These are phyloP conservation scores for Rhododendron griersonianum DNA, from an alignment of 148 eudicot species.

Conservation along the genomic window DNA sequence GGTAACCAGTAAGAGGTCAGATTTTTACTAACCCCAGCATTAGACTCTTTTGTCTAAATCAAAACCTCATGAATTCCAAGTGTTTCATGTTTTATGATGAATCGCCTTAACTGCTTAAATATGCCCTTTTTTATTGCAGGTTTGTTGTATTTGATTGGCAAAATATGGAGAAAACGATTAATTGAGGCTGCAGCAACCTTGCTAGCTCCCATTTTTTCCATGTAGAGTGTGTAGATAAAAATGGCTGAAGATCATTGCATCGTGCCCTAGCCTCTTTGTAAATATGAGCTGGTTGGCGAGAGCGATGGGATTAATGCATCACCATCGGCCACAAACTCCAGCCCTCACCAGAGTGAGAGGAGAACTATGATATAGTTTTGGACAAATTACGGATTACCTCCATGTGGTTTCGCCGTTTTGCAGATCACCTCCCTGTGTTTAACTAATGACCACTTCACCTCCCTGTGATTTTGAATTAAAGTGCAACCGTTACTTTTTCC, in stretches of 20 bases:
- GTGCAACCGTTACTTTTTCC: too few species aligned
- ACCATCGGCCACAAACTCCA: not conserved
- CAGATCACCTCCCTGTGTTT: too few species aligned
- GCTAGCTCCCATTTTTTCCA: conserved; percentile 40
- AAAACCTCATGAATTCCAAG: not conserved
- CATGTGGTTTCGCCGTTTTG: too few species aligned
- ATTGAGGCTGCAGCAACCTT: conserved; percentile 32
- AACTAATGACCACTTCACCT: too few species aligned
- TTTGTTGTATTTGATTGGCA: conserved; percentile 44
- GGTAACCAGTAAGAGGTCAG: not conserved
- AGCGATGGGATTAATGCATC: not conserved
- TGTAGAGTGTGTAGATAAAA: conserved; percentile 36
- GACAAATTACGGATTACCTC: too few species aligned
- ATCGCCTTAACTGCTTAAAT: not conserved
- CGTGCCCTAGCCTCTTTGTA: conserved; percentile 45
- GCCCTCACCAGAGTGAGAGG: not conserved
- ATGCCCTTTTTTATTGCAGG: conserved; percentile 16
- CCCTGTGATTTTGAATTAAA: too few species aligned
- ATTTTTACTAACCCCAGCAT: not conserved
- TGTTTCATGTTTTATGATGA: not conserved
- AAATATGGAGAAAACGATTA: conserved; percentile 33
- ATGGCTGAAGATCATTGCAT: conserved; percentile 43
- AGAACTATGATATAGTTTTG: not conserved
- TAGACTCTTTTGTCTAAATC: not conserved
- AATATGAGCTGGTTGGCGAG: conserved; percentile 31